Evolutionary conservation across 2,329 filamentous ascomycete genomes (phyloP).

Genomic region (Penicillium brevicompactum): DNA sequence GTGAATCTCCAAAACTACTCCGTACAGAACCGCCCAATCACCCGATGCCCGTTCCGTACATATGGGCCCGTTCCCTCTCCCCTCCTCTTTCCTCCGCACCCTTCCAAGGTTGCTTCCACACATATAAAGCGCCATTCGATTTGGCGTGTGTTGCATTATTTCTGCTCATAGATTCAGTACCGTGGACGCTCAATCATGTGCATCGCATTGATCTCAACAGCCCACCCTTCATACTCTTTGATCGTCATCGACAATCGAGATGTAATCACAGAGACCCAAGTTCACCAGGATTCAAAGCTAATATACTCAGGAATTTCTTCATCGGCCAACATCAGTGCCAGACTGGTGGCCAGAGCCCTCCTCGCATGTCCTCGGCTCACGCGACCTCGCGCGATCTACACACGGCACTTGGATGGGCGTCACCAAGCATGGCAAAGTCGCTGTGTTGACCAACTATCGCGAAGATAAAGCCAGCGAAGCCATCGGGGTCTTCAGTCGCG

Average conservation of each 20-base stretch:
- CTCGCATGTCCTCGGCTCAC: conserved; percentile 60
- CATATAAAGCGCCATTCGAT: not conserved
- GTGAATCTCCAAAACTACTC: not conserved
- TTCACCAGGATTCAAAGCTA: not conserved
- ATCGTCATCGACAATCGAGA: conserved; percentile 79
- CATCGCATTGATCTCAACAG: conserved; percentile 74
- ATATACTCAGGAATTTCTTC: conserved; percentile 60
- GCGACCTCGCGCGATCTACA: conserved; percentile 61
- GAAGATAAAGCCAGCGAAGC: conserved; percentile 54
- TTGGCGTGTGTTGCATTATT: not conserved
- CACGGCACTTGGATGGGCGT: conserved; percentile 68
- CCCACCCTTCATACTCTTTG: conserved; percentile 73
- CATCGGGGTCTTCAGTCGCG: conserved; percentile 54
- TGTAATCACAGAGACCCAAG: conserved; percentile 41
- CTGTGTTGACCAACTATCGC: conserved; percentile 66
- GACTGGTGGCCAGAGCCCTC: conserved; percentile 62
- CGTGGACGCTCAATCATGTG: conserved; percentile 63
- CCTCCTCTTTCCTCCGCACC: not conserved
- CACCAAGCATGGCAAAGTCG: conserved; percentile 61
- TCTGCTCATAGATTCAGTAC: not conserved
- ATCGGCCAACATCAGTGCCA: conserved; percentile 60
- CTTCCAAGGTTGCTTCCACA: not conserved
- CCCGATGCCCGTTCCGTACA: conserved; percentile 13
- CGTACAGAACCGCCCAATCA: conserved; percentile 19
- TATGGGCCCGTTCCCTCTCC: conserved; percentile 3